A percentile compares a stretch with the other conserved stretches of the same genome.
phyloP scores from a whole-genome alignment of 768 basidiomycete species.

The Amanita molliuscula region DNA sequence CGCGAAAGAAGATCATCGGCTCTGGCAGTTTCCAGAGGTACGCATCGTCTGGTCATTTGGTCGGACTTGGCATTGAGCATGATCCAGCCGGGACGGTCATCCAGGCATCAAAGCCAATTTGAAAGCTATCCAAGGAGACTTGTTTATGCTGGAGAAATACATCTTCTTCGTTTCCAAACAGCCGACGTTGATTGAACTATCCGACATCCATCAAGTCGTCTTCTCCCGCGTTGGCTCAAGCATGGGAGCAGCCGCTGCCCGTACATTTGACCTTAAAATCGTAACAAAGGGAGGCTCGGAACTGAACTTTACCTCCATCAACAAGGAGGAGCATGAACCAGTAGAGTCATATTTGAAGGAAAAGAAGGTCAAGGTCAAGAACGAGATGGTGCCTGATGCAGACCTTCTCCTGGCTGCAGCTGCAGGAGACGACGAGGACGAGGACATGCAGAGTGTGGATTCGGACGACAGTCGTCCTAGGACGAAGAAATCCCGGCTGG shows the following conservation, averaged over 20 bases:
- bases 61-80: not conserved
- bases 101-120: constrained; percentile 97
- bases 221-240: constrained; percentile 91
- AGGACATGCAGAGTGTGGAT: constrained; percentile 77
- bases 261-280: constrained; percentile 91
- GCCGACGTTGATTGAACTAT: constrained; percentile 82
- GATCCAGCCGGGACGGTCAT: constrained; percentile 69
- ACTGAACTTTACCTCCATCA: constrained; percentile 85
- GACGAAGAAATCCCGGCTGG: constrained; percentile 26
- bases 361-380: constrained; percentile 91
- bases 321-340: constrained; percentile 89
- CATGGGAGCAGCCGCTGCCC: constrained; percentile 71
- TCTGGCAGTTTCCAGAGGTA: constrained; percentile 82
- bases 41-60: not conserved
- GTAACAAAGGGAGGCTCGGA: constrained; percentile 79
- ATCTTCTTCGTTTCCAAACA: constrained; percentile 97
- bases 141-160: constrained; percentile 97
- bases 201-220: constrained; percentile 80
- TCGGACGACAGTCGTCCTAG: constrained; percentile 57
- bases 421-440: constrained; percentile 62
- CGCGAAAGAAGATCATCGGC: constrained; percentile 86
- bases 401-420: constrained; percentile 62
- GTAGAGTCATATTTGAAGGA: constrained; percentile 79
- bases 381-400: constrained; percentile 87
- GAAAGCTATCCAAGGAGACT: constrained; percentile 92